Conservation (phyloP, 768 basidiomycete species). For the Auricularia sp. region DNA sequence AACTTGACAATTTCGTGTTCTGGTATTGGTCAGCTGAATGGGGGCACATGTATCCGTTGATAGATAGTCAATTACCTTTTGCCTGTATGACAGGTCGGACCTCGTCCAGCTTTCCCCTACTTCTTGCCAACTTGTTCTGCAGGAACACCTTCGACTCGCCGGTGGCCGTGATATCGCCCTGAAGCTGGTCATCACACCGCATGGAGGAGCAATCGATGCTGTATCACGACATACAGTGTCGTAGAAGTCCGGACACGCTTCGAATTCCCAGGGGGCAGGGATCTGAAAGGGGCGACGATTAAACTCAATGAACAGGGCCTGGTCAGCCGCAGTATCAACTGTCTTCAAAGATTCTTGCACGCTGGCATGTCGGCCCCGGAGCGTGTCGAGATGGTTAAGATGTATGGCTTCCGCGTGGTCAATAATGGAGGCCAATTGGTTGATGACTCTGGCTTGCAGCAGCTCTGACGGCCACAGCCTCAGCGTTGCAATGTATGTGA, state of each 20-base stretch:
- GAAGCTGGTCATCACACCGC: background rate
- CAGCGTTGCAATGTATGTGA: background rate
- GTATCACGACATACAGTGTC: slow-evolving; percentile 45
- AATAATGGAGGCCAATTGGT: slow-evolving; percentile 44
- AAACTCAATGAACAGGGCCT: slow-evolving; percentile 59
- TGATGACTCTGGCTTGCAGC: slow-evolving; percentile 56
- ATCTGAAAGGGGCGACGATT: slow-evolving; percentile 56
- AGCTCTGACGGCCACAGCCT: slow-evolving; percentile 34
- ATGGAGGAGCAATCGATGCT: slow-evolving; percentile 3
- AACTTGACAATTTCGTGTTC: slow-evolving; percentile 48
- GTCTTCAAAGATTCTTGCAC: slow-evolving; percentile 39
- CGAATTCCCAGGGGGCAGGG: slow-evolving; percentile 63
- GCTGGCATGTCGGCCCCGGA: slow-evolving; percentile 39
- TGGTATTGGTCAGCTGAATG: slow-evolving; percentile 18
- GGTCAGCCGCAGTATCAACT: slow-evolving; percentile 51
- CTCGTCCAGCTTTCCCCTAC: slow-evolving; percentile 53
- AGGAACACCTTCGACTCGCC: slow-evolving; percentile 63
- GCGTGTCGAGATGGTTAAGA: slow-evolving; percentile 42
- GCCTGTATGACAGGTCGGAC: slow-evolving; percentile 42
- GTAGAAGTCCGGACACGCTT: slow-evolving; percentile 64
- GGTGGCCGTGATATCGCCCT: slow-evolving; percentile 58
- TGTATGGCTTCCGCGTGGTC: slow-evolving; percentile 52
- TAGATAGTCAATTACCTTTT: slow-evolving; percentile 40
- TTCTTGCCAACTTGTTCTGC: slow-evolving; percentile 63
- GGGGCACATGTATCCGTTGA: background rate